A percentile compares a stretch with the other conserved stretches of the same genome.
Conservation (phyloP, 139 green algal species). For the Chlorokybus atmophyticus region DNA sequence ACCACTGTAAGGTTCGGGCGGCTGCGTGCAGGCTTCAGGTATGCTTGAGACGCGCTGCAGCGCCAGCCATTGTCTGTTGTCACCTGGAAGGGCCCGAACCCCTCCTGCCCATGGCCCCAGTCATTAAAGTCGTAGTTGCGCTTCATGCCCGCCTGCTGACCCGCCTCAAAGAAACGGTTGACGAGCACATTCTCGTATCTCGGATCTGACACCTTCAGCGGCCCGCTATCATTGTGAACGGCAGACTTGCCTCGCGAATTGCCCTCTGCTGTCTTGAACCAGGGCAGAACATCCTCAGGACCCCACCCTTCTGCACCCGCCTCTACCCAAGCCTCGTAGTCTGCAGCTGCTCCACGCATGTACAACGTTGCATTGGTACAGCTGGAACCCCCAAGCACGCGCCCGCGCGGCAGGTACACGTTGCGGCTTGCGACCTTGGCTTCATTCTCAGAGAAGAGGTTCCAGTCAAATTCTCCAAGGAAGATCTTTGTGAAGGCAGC, state of each 20-base stretch:
- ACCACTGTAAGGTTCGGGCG: conserved; percentile 62
- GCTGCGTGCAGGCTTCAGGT: conserved; percentile 53
- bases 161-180: conserved; percentile 58
- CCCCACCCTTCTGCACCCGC: conserved; percentile 52
- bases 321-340: conserved; percentile 68
- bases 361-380: conserved; percentile 84
- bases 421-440: conserved; percentile 38
- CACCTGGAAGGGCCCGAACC: conserved; percentile 77
- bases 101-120: conserved; percentile 53
- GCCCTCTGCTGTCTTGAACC: conserved; percentile 58
- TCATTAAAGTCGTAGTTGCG: conserved; percentile 78
- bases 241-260: conserved; percentile 29
- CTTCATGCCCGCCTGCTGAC: conserved; percentile 39
- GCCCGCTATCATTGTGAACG: conserved; percentile 24
- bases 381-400: conserved; percentile 63
- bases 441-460: conserved; percentile 52
- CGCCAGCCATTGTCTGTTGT: conserved; percentile 52
- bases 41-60: conserved; percentile 52
- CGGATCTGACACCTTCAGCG: conserved; percentile 59
- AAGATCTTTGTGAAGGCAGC: conserved; percentile 69
- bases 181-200: conserved; percentile 46
- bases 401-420: conserved; percentile 69
- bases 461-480: conserved; percentile 66
- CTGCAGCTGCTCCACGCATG: conserved; percentile 47
- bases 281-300: conserved; percentile 55